These are phyloP conservation scores for Pseudognaphalium luteoalbum DNA, from an alignment of 129 eudicot genomes.

Conservation along the genomic window DNA sequence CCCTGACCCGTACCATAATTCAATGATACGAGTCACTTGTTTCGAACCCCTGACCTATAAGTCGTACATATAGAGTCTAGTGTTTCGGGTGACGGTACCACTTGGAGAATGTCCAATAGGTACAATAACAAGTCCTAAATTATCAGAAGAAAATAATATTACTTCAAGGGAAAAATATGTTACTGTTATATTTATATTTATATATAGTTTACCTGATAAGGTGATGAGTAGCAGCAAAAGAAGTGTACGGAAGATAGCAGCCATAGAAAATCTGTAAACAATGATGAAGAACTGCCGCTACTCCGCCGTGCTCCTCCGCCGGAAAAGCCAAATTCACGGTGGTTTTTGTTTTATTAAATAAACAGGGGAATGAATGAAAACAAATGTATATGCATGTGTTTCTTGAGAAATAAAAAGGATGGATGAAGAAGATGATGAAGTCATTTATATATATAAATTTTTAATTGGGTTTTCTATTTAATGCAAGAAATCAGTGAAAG, in stretches of 20 bases:
- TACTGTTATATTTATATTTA: not conserved
- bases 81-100: too few species aligned
- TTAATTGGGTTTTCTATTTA: not conserved
- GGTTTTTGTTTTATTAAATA: too few species aligned
- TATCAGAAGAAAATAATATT: too few species aligned
- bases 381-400: conserved; percentile 34
- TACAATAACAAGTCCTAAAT: too few species aligned
- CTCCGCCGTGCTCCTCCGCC: conserved; percentile 15
- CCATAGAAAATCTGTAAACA: conserved; percentile 33
- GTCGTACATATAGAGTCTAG: too few species aligned
- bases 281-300: conserved; percentile 5
- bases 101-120: too few species aligned
- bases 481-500: not conserved
- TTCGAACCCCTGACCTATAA: too few species aligned
- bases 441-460: not conserved
- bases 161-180: not conserved
- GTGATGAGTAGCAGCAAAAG: conserved; percentile 38
- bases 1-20: too few species aligned
- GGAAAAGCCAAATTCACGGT: conserved; percentile 6
- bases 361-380: conserved; percentile 21
- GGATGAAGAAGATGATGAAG: conserved; percentile 9
- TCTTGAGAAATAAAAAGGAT: not conserved
- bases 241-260: conserved; percentile 46
- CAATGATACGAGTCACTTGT: too few species aligned
- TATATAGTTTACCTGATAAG: conserved; percentile 37